Percentiles rank a stretch among this genome's conserved stretches.
phyloP scores from a whole-genome alignment of 1,139 yeast genomes.

The Blastobotrys proliferans region DNA sequence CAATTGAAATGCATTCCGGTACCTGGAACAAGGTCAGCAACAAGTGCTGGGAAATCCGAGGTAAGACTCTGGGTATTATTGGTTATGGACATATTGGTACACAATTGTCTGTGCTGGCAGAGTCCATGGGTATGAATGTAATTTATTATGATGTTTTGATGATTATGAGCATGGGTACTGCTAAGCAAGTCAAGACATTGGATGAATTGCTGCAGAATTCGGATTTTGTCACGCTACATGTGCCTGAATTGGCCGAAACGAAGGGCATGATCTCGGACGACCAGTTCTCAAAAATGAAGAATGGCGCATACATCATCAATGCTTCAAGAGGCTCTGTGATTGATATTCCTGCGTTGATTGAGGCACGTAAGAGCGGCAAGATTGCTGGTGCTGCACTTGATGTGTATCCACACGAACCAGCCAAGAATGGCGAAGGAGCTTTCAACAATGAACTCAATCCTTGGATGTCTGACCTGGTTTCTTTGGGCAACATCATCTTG shows the following conservation, averaged over 20 bases:
- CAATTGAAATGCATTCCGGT: constrained; percentile 93
- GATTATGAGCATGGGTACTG: constrained; percentile 96
- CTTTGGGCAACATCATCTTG: constrained; percentile 82
- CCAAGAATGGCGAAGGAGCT: constrained; percentile 85
- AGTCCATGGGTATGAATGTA: constrained; percentile 97
- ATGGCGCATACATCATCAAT: constrained; percentile 89
- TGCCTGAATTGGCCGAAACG: constrained; percentile 93
- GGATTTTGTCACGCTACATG: constrained; percentile 90
- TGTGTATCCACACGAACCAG: constrained; percentile 97
- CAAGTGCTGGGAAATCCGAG: constrained; percentile 99
- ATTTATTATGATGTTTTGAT: constrained; percentile 86
- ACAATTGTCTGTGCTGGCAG: constrained; percentile 94
- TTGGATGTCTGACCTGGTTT: constrained; percentile 80
- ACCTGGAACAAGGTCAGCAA: constrained; percentile 96
- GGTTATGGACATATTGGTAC: constrained; percentile 99
- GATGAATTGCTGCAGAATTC: constrained; percentile 76
- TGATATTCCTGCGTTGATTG: constrained; percentile 88
- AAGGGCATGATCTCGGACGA: constrained; percentile 84
- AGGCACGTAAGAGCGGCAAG: constrained; percentile 89
- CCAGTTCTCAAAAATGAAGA: constrained; percentile 94
- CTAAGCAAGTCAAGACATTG: constrained; percentile 83
- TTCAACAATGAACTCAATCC: constrained; percentile 68
- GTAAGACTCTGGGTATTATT: constrained; percentile 92
- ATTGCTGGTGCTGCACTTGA: constrained; percentile 97
- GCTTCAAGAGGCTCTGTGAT: constrained; percentile 98